Evolutionary conservation across 2,329 filamentous ascomycete genomes (phyloP).

Genomic region (Colletotrichum phormii): DNA sequence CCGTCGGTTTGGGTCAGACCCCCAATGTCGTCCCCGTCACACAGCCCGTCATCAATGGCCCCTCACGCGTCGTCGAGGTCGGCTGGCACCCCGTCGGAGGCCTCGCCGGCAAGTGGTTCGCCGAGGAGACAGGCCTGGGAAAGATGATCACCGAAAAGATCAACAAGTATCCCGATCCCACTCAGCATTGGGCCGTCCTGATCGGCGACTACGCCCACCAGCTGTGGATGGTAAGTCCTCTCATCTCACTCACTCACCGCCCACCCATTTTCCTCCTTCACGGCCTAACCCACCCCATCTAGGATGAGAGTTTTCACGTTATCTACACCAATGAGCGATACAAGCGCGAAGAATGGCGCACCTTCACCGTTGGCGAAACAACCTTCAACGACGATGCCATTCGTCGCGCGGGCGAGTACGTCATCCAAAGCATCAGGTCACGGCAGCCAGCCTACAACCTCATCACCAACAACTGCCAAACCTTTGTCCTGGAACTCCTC

Average conservation of each 20-base stretch:
- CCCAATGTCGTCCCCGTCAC: slow-evolving; percentile 57
- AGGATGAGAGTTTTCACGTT: slow-evolving; percentile 66
- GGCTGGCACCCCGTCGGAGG: slow-evolving; percentile 71
- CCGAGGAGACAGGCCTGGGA: slow-evolving; percentile 65
- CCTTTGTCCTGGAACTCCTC: slow-evolving; percentile 63
- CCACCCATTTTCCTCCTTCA: neutral
- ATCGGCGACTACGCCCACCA: slow-evolving; percentile 67
- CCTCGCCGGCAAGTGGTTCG: slow-evolving; percentile 68
- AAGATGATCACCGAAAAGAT: slow-evolving; percentile 67
- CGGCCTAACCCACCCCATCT: neutral
- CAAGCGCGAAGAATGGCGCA: slow-evolving; percentile 60
- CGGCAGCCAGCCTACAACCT: slow-evolving; percentile 65
- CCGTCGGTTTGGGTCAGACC: slow-evolving; percentile 55
- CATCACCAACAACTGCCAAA: slow-evolving; percentile 71
- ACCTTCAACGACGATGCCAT: slow-evolving; percentile 66
- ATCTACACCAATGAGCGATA: slow-evolving; percentile 66
- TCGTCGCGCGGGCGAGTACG: slow-evolving; percentile 61
- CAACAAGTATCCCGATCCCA: slow-evolving; percentile 67
- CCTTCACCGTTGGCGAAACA: slow-evolving; percentile 63
- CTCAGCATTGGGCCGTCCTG: slow-evolving; percentile 70
- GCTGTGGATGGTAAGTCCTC: slow-evolving; percentile 65
- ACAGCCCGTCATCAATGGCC: slow-evolving; percentile 50
- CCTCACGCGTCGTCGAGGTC: slow-evolving; percentile 59
- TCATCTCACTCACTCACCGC: neutral
- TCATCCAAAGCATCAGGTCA: slow-evolving; percentile 63